These are phyloP conservation scores for Candida pini DNA, from an alignment of 805 yeast genomes.

Conservation along the genomic window DNA sequence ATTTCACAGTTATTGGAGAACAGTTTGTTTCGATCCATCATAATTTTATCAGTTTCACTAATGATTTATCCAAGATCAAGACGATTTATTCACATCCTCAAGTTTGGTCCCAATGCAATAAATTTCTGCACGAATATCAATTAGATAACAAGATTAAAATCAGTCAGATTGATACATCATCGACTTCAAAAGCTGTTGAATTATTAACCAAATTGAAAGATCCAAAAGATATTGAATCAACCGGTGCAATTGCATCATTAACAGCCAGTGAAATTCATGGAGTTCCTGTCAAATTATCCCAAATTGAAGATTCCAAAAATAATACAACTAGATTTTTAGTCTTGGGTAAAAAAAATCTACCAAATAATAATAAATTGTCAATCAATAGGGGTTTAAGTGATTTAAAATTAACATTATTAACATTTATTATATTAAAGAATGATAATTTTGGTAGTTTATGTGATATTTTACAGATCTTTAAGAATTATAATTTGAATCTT, in stretches of 20 bases:
- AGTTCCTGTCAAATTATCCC: constrained; percentile 46
- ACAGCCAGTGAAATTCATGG: constrained; percentile 59
- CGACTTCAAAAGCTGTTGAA: constrained; percentile 85
- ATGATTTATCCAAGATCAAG: constrained; percentile 38
- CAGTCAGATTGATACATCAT: constrained; percentile 57
- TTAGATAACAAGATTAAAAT: constrained; percentile 30
- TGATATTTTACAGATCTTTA: constrained; percentile 54
- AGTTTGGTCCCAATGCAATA: constrained; percentile 89
- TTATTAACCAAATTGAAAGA: constrained; percentile 37
- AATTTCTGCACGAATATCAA: constrained; percentile 41
- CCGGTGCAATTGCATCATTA: constrained; percentile 69
- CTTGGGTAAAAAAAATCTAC: constrained; percentile 37
- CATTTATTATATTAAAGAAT: constrained; percentile 56
- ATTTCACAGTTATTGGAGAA: constrained; percentile 61
- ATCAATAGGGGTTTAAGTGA: no score
- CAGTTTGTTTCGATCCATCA: constrained; percentile 82
- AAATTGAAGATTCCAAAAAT: constrained; percentile 65
- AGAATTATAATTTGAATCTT: constrained; percentile 52
- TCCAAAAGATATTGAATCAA: constrained; percentile 29
- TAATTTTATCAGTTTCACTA: constrained; percentile 51
- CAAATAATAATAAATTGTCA: constrained; percentile 9
- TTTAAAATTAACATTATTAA: constrained; percentile 44
- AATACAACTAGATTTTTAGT: constrained; percentile 86
- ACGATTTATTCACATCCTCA: constrained; percentile 90
- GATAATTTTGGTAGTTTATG: constrained; percentile 74